Evolutionary conservation across 2,329 filamentous ascomycete genomes (phyloP).

Genomic region (Aspergillus candidus): DNA sequence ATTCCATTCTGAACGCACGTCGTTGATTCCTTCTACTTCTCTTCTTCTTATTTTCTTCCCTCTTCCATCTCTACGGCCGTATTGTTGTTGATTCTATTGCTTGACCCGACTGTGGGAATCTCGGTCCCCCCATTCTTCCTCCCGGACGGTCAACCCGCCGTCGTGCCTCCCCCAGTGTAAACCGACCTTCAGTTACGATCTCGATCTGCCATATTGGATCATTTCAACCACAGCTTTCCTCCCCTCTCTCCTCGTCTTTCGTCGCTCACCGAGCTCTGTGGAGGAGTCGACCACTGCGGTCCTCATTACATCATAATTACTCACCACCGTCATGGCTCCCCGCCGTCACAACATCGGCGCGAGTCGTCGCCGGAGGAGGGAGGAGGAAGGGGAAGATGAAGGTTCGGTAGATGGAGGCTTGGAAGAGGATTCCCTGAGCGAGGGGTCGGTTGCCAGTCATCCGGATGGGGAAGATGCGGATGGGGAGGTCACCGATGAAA

Average conservation of each 20-base stretch:
- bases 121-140: constrained; percentile 5
- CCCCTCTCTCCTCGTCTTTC: too few relatives aligned
- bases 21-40: not conserved
- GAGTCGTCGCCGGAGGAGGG: constrained; percentile 40
- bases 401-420: constrained; percentile 45
- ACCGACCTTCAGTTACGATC: too few relatives aligned
- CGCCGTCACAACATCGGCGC: constrained; percentile 40
- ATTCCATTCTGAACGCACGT: constrained; percentile 4
- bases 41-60: constrained; percentile 13
- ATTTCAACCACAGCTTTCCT: too few relatives aligned
- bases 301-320: not conserved
- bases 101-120: too few relatives aligned
- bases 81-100: too few relatives aligned
- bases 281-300: too few relatives aligned
- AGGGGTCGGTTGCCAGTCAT: constrained; percentile 53
- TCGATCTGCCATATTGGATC: too few relatives aligned
- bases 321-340: constrained; percentile 35
- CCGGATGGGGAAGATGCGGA: constrained; percentile 55
- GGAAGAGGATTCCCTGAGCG: constrained; percentile 59
- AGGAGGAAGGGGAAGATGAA: constrained; percentile 47
- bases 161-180: too few relatives aligned
- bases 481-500: constrained; percentile 54
- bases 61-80: not conserved
- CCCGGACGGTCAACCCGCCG: not conserved
- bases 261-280: too few relatives aligned